Base-by-base conservation (phyloP, 148 eudicot genomes). In the Euryodendron excelsum region DNA sequence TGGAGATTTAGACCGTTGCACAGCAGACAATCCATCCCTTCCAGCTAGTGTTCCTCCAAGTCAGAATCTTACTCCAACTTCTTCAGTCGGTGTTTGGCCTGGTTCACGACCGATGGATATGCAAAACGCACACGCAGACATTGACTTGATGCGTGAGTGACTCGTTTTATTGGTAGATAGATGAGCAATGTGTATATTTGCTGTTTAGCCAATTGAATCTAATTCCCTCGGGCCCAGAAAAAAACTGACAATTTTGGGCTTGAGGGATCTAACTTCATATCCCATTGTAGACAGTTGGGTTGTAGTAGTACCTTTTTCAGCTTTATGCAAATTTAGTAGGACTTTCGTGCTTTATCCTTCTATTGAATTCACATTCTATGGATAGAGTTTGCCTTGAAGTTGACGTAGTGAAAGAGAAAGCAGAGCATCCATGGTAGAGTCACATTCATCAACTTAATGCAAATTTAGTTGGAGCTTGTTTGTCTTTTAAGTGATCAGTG, bases 111-210 rank as follows among this genome's bases (percentile, higher is more conserved):
- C 83, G 3, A 76, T 80, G 58, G 88, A 85, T 78, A 77, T 87
- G 88, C 87, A 84, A 31, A 87, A 84, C 65, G 65, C 85, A 17
- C 88, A 87, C 65, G 71, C 81, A 36, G 90, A 81, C 80, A 88
- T 89, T 78, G 92, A 91, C 84, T 68, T 91, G 73, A 91, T 91
- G 94, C 94, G 85, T 10, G 87, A 88, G 72, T 89, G 66, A 87
- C 80, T 23, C 28, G 45, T 70, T 69, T 48, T 67, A 17, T n/a
- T 53, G 15, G 36, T 41, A 3, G 47, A 48, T 64, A 76, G 79
- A 63, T 47, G 59, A 13, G 79, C 41, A n/a, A 17, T 76, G 72
- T 76, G 60, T 76, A 48, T 63, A 34, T 23, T 17, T 13, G 60
- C 30, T 13, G 31, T 47, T 64, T 50, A 47, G 61, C 30, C 27